Evolutionary conservation across 108 stramenopile species (phyloP).

Genomic region (Nitzschia sp.): DNA sequence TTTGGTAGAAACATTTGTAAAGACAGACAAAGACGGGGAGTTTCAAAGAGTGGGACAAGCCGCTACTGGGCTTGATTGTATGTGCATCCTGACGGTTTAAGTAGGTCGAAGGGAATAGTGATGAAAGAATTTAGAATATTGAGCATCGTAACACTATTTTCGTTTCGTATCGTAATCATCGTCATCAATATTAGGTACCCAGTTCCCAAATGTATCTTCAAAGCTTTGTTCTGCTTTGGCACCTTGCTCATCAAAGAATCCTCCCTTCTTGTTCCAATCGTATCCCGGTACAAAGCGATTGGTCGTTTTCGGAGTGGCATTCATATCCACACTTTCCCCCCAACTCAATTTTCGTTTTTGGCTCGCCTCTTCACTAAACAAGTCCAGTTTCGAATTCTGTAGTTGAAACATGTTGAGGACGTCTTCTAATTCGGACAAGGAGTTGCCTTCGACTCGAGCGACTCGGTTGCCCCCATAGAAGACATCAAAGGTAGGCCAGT

Average conservation of each 20-base stretch:
- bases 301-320: conserved; percentile 55
- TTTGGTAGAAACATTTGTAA: conserved; percentile 1
- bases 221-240: conserved; percentile 57
- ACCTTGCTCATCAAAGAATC: conserved; percentile 64
- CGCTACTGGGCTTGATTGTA: not conserved
- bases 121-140: no score
- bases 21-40: conserved; percentile 1
- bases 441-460: conserved; percentile 54
- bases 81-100: not conserved
- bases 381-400: conserved; percentile 60
- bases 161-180: conserved; percentile 24
- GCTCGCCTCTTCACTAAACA: conserved; percentile 59
- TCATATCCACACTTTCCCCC: conserved; percentile 42
- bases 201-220: conserved; percentile 63
- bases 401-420: conserved; percentile 57
- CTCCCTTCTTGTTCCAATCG: conserved; percentile 60
- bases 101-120: not conserved
- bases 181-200: conserved; percentile 68
- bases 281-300: conserved; percentile 66
- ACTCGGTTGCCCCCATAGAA: conserved; percentile 65
- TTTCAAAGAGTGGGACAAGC: conserved; percentile 1
- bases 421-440: conserved; percentile 48
- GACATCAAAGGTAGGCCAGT: conserved; percentile 44
- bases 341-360: conserved; percentile 34
- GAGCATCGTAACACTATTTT: not conserved